Evolutionary conservation across 805 yeast genomes (phyloP).

Genomic region (Nakazawaea populi): DNA sequence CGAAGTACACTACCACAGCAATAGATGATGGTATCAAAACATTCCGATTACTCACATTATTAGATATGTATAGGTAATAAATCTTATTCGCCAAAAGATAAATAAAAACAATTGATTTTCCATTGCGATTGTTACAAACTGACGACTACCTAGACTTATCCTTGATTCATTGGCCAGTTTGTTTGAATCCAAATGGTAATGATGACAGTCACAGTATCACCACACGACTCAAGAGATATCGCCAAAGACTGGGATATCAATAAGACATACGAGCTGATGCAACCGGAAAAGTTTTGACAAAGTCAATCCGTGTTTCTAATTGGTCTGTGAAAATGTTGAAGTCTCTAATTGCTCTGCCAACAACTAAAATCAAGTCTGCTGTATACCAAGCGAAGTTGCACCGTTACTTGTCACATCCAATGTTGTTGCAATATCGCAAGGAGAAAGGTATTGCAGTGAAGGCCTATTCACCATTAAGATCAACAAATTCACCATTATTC

Average conservation of each 20-base stretch:
- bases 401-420: constrained; percentile 31
- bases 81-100: too few relatives aligned
- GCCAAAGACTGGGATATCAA: constrained; percentile 32
- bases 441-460: constrained; percentile 51
- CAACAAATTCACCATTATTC: constrained; percentile 42
- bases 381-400: constrained; percentile 75
- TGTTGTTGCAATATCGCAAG: constrained; percentile 38
- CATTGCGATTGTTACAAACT: constrained; percentile 39
- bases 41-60: too few relatives aligned
- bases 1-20: too few relatives aligned
- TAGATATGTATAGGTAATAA: too few relatives aligned
- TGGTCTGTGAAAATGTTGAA: constrained; percentile 20
- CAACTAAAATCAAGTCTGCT: constrained; percentile 54
- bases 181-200: constrained; percentile 33
- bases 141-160: constrained; percentile 40
- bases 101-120: too few relatives aligned
- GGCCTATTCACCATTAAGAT: constrained; percentile 78
- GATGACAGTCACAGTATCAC: constrained; percentile 25
- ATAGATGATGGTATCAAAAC: too few relatives aligned
- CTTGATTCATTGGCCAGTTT: constrained; percentile 63
- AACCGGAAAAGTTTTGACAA: constrained; percentile 34
- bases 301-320: constrained; percentile 36
- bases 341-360: constrained; percentile 41
- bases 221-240: constrained; percentile 31
- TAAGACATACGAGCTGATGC: constrained; percentile 64